These are phyloP conservation scores for Schizophyllum amplum DNA, from an alignment of 1,284 basidiomycete species.

Conservation along the genomic window DNA sequence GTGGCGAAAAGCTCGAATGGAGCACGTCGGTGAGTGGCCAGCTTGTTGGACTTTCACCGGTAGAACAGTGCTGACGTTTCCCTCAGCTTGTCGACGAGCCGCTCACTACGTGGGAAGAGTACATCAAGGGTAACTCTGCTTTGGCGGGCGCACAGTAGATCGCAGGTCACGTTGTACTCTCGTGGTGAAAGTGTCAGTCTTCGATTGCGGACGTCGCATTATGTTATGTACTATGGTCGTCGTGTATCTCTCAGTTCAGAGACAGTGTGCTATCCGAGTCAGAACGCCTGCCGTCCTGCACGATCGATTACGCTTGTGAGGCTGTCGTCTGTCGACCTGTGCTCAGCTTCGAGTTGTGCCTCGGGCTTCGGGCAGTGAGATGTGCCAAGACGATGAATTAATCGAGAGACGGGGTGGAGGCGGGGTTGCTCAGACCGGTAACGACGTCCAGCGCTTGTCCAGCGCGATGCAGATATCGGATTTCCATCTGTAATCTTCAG, in stretches of 20 bases:
- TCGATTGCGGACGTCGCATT: no score
- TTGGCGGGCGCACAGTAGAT: not conserved
- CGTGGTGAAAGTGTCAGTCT: no score
- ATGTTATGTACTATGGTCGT: no score
- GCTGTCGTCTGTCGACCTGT: no score
- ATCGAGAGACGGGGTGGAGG: not conserved
- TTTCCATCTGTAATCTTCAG: not conserved
- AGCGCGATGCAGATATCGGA: not conserved
- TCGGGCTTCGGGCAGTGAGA: not conserved
- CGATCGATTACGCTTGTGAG: no score
- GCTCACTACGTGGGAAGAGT: not conserved
- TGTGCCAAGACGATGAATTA: no score
- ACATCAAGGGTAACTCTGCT: not conserved
- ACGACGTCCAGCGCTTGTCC: not conserved
- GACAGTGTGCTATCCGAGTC: no score
- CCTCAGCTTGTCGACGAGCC: not conserved
- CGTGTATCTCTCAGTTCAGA: no score
- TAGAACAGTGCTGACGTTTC: not conserved
- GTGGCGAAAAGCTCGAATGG: not conserved
- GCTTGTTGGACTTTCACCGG: not conserved
- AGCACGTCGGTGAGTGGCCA: not conserved
- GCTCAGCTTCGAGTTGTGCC: no score
- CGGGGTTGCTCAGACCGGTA: not conserved
- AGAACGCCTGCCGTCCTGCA: no score
- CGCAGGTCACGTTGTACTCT: no score